These are phyloP conservation scores for Gossypium gossypioides DNA, from an alignment of 441 rosid species.

Conservation along the genomic window DNA sequence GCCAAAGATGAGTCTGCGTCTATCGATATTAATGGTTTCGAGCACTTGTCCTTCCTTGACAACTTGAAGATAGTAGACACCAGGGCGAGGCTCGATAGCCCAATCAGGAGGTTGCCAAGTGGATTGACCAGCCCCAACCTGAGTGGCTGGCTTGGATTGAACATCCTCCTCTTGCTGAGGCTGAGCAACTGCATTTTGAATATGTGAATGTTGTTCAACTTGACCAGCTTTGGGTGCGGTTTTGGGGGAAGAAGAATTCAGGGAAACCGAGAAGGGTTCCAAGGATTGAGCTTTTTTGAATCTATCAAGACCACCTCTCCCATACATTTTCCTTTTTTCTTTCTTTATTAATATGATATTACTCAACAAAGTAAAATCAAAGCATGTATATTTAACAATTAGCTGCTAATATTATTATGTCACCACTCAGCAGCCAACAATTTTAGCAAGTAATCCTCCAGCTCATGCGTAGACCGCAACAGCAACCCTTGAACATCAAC, in stretches of 20 bases:
- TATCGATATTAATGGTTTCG: constrained; percentile 61
- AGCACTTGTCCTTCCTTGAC: constrained; percentile 83
- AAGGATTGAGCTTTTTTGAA: constrained; percentile 87
- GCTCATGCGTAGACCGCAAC: not conserved
- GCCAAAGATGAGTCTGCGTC: constrained; percentile 73
- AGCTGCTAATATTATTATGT: not conserved
- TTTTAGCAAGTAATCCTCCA: not conserved
- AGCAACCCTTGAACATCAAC: not conserved
- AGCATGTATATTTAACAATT: not conserved
- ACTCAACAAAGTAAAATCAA: not conserved
- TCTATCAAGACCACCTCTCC: constrained; percentile 82
- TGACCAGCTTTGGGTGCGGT: constrained; percentile 19
- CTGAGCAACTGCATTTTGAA: constrained; percentile 18
- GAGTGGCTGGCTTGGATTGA: constrained; percentile 44
- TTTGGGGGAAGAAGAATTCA: constrained; percentile 39
- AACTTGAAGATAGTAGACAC: constrained; percentile 77
- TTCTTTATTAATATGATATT: not conserved
- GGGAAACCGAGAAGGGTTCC: constrained; percentile 71
- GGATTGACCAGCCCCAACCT: constrained; percentile 83
- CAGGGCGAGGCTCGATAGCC: constrained; percentile 82
- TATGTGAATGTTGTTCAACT: constrained; percentile 30
- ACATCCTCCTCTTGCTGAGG: constrained; percentile 26
- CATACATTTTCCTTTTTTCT: constrained; percentile 47
- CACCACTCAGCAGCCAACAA: not conserved
- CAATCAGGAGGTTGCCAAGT: constrained; percentile 94